Conservation (phyloP, 129 eudicot species). For the Flaveria brownii region DNA sequence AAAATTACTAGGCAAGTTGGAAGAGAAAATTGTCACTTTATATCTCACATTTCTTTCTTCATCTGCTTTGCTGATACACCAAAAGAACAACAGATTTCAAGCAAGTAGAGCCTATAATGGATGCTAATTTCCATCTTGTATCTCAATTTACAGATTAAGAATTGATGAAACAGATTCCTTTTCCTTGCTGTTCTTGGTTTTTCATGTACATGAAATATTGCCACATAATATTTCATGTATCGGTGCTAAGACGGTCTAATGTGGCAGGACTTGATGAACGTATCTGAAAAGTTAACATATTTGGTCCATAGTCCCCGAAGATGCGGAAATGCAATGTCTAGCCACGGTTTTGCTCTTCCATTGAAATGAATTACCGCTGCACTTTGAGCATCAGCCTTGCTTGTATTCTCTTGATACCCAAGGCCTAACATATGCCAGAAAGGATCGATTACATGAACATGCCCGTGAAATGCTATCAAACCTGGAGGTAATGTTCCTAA, state of each 20-base stretch:
- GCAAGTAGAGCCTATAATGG: constrained; percentile 34
- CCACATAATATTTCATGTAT: constrained; percentile 1
- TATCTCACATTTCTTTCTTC: constrained; percentile 29
- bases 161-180: constrained; percentile 32
- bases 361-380: constrained; percentile 92
- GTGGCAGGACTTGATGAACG: constrained; percentile 77
- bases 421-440: constrained; percentile 98
- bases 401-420: constrained; percentile 96
- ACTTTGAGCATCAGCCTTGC: constrained; percentile 61
- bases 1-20: not conserved
- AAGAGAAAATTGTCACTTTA: constrained; percentile 29
- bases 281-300: constrained; percentile 71
- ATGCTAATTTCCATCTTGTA: constrained; percentile 34
- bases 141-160: constrained; percentile 23
- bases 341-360: constrained; percentile 99
- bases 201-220: constrained; percentile 38
- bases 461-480: constrained; percentile 89
- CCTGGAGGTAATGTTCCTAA: constrained; percentile 97
- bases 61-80: constrained; percentile 24
- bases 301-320: constrained; percentile 72
- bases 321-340: constrained; percentile 88
- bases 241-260: constrained; percentile 54
- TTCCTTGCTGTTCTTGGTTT: constrained; percentile 31
- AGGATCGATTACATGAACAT: constrained; percentile 68
- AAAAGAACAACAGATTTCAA: constrained; percentile 29